phyloP scores from a whole-genome alignment of 805 yeast genomes.

The Saccharomyces eubayanus region DNA sequence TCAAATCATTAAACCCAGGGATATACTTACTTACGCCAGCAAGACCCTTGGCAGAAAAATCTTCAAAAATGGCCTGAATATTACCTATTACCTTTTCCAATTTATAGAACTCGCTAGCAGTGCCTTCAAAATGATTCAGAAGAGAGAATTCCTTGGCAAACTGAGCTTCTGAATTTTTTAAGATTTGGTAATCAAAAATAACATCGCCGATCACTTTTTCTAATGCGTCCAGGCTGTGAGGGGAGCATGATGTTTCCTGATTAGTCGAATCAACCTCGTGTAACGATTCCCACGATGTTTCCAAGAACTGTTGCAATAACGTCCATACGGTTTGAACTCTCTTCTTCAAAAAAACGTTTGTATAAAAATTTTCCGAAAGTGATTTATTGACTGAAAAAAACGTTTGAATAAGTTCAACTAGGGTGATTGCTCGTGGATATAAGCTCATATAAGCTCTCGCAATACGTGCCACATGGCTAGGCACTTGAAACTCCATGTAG shows the following conservation, averaged over 20 bases:
- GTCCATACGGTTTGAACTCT: slow-evolving; percentile 31
- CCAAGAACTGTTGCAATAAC: slow-evolving; percentile 30
- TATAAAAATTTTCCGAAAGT: slow-evolving; percentile 34
- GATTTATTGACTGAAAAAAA: slow-evolving; percentile 30
- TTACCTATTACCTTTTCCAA: not conserved
- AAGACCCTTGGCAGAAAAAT: not conserved
- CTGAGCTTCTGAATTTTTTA: slow-evolving; percentile 14
- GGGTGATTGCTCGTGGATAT: slow-evolving; percentile 47
- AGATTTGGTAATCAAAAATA: slow-evolving; percentile 32
- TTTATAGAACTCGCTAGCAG: not conserved
- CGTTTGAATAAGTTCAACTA: slow-evolving; percentile 44
- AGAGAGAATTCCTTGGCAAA: not conserved
- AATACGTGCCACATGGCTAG: slow-evolving; percentile 40
- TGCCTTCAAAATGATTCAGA: not conserved
- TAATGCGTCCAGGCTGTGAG: slow-evolving; percentile 32
- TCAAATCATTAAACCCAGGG: slow-evolving; percentile 2
- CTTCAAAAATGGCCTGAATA: slow-evolving; percentile 4
- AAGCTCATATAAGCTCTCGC: slow-evolving; percentile 44
- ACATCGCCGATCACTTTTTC: slow-evolving; percentile 26
- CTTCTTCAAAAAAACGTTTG: slow-evolving; percentile 35
- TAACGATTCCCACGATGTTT: slow-evolving; percentile 47
- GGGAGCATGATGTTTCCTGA: not conserved
- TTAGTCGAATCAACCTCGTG: slow-evolving; percentile 13
- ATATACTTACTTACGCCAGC: not conserved
- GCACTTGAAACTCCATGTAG: slow-evolving; percentile 47